A percentile compares a stretch with the other conserved stretches of the same genome.
phyloP scores from a whole-genome alignment of 441 rosid species.

The Capsella rubella region DNA sequence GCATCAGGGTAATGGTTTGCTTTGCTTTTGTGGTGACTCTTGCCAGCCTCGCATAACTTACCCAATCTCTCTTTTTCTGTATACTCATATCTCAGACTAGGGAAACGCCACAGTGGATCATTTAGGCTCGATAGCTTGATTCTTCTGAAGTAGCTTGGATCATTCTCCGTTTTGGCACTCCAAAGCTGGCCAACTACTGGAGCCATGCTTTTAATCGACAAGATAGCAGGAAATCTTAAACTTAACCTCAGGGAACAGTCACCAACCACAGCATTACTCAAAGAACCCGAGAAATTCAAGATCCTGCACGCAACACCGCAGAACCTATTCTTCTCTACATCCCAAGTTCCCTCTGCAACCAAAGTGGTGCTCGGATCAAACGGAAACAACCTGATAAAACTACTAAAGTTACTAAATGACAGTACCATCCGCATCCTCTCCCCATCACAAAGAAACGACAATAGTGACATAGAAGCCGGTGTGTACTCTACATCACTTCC shows the following conservation, averaged over 20 bases:
- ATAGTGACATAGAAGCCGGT: slow-evolving; percentile 56
- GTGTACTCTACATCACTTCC: slow-evolving; percentile 42
- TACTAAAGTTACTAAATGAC: slow-evolving; percentile 52
- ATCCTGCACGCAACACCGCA: slow-evolving; percentile 75
- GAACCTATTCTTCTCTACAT: slow-evolving; percentile 62
- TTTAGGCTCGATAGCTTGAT: slow-evolving; percentile 57
- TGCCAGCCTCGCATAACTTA: slow-evolving; percentile 48
- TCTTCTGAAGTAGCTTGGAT: slow-evolving; percentile 53
- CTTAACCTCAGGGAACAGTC: slow-evolving; percentile 77
- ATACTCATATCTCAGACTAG: slow-evolving; percentile 62
- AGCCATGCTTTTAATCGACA: slow-evolving; percentile 56
- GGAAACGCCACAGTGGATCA: slow-evolving; percentile 44
- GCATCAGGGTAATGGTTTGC: slow-evolving; percentile 66
- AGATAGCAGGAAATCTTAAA: slow-evolving; percentile 64
- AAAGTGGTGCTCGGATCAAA: slow-evolving; percentile 70
- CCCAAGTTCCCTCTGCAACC: slow-evolving; percentile 87
- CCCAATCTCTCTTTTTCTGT: slow-evolving; percentile 52
- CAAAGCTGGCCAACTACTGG: slow-evolving; percentile 64
- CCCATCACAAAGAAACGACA: slow-evolving; percentile 50
- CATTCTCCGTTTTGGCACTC: slow-evolving; percentile 58
- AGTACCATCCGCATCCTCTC: slow-evolving; percentile 57
- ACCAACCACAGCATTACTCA: slow-evolving; percentile 58
- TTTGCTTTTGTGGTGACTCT: slow-evolving; percentile 49
- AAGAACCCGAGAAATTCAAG: slow-evolving; percentile 55
- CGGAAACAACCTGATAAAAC: slow-evolving; percentile 44